Evolutionary conservation across 2,329 filamentous ascomycete genomes (phyloP).

Genomic region (Ophiocordyceps camponoti-rufipedis): DNA sequence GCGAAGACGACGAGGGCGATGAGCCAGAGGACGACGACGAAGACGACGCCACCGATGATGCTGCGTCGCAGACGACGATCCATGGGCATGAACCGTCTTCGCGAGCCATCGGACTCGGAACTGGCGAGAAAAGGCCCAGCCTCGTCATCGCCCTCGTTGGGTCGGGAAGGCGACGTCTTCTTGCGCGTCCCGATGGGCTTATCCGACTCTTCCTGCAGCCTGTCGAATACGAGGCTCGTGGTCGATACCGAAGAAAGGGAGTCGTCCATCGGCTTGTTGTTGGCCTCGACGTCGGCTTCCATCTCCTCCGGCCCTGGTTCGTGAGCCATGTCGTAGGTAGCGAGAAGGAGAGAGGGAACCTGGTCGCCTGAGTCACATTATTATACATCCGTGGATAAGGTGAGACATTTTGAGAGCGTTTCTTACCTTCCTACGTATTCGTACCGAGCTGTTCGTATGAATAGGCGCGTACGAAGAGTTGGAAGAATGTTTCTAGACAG

Average conservation of each 20-base stretch:
- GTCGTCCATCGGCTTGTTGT: constrained; percentile 12
- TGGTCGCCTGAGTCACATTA: too few relatives aligned
- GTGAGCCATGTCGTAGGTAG: too few relatives aligned
- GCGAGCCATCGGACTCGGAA: not conserved
- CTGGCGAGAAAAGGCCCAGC: constrained; percentile 33
- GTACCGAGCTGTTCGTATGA: too few relatives aligned
- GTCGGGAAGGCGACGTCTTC: constrained; percentile 12
- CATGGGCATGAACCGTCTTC: constrained; percentile 28
- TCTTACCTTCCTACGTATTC: too few relatives aligned
- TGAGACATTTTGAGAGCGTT: too few relatives aligned
- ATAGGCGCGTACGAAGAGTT: too few relatives aligned
- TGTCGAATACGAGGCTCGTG: constrained; percentile 66
- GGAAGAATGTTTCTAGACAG: too few relatives aligned
- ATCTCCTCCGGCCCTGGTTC: too few relatives aligned
- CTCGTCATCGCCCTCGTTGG: constrained; percentile 13
- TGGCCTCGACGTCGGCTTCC: not conserved
- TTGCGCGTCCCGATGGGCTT: constrained; percentile 9
- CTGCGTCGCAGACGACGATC: constrained; percentile 47
- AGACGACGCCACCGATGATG: constrained; percentile 38
- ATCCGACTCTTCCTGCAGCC: constrained; percentile 40
- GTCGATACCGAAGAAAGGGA: constrained; percentile 67
- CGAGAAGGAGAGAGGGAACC: too few relatives aligned
- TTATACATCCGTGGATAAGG: too few relatives aligned
- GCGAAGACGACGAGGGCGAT: constrained; percentile 48
- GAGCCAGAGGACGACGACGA: constrained; percentile 51